Base-by-base conservation (phyloP, 2,329 filamentous ascomycete genomes). In the Thelonectria olida region DNA sequence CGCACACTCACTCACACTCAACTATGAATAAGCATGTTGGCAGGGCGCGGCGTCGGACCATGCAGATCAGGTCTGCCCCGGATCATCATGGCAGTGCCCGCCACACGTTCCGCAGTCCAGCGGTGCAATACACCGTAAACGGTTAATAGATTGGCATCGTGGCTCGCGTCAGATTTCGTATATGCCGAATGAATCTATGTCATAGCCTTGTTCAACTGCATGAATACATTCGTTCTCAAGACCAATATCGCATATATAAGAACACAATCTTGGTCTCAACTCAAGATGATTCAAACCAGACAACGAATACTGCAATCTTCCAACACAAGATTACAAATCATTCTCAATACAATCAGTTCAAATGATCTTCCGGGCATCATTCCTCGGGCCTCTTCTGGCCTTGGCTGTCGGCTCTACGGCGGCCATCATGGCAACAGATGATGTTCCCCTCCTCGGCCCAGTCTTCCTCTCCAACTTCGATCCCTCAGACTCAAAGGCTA, bases 401-500 rank as follows among this genome's bases (percentile, higher is more conserved):
- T 34, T 34, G 4, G 15, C 31, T 10, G 31, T 15, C 7, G 3
- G 12, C 5, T 10, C 31, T 2, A 2, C 12, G 10, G 31, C 3
- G 15, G 15, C 31, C 31, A 34, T 34, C 9, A 6, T 34, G 15
- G 31, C 42, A 27, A 62, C 64, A 5, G 60, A 69, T 36, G 50
- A 63, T 19, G 52, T 50, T 7, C 69, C 69, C 7, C 58, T 72
- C n/a, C 36, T 71, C 0, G 71, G 71, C 1, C 68, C 68, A 5
- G 59, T 63, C 2, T 71, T 69, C 27, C 45, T 61, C 4, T 23
- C 64, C 0, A 69, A 70, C 12, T 72, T 73, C 20, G 57, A 72
- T 3, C 45, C 49, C 1, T 59, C 68, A 4, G 39, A 61, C 10
- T 49, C 67, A 0, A 47, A 53, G 3, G 48, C 54, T 0, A 41